Evolutionary conservation across 805 yeast genomes (phyloP), one percentile per base, ranked within the genome.

Genomic region (Lachancea mirantina): DNA sequence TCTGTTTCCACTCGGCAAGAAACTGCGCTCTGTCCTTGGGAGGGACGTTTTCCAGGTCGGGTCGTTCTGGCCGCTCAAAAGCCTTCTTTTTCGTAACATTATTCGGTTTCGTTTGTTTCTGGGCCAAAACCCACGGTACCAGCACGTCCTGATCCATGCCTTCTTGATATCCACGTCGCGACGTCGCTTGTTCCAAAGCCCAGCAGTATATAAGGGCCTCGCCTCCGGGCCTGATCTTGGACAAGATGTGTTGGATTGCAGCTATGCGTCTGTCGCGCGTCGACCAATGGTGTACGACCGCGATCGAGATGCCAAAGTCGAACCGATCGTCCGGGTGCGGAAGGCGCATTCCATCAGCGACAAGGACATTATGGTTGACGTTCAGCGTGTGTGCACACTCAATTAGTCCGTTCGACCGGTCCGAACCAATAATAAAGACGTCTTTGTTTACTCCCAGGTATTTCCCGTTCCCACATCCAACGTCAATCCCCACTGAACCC

Each of bases 381-480:
- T 50, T 36, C 21, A 68, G 52, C 14, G 63, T 68, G 28, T 60
- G 58, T 0, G 88, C 92, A 58, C 85, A 82, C 11, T 55, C 57
- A 8, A 82, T 67, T 23, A 83, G 59, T 0, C 89, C 88, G 28
- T 70, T 72, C 1, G 92, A 82, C 33, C 80, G 67, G 41, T 80
- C 89, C 16, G 74, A 65, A 1, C 96, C 97, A 11, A 89, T 55
- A 18, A 88, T 68, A 48, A 56, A 78, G 3, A 89, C 55, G 27
- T 80, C 67, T 6, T 70, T 64, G 55, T 89, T 88, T 8, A 87
- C 70, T 2, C 70, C 71, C 24, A 89, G 56, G 52, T 92, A 92
- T 52, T 92, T 92, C 2, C 98, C 98, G 55, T 92, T 92, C 3
- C 98, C 98, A 57, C 97, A 89, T 0, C 98, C 98, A 14, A 89